phyloP scores from a whole-genome alignment of 2,329 filamentous ascomycete genomes.

The Didymella exigua region DNA sequence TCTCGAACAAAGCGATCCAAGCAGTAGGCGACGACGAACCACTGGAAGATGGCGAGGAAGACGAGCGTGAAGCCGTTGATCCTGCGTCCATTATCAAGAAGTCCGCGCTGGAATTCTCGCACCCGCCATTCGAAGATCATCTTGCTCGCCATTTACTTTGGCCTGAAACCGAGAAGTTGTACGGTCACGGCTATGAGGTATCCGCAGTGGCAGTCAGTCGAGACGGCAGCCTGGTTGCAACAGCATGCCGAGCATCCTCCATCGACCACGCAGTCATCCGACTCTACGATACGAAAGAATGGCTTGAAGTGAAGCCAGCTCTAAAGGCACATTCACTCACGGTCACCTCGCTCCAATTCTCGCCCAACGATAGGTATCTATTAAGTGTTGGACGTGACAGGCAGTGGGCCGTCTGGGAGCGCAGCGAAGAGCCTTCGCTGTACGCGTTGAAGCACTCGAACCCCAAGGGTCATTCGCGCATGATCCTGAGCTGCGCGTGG shows the following conservation, averaged over 20 bases:
- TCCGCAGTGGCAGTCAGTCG: constrained; percentile 81
- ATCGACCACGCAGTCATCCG: constrained; percentile 94
- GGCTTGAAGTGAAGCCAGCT: constrained; percentile 85
- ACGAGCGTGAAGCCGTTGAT: constrained; percentile 61
- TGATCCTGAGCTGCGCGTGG: constrained; percentile 92
- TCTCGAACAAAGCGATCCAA: constrained; percentile 89
- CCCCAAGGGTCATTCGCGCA: constrained; percentile 84
- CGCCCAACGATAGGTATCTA: constrained; percentile 71
- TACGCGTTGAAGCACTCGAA: constrained; percentile 70
- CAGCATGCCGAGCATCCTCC: constrained; percentile 90
- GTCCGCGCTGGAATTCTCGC: constrained; percentile 67
- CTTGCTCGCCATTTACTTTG: constrained; percentile 89
- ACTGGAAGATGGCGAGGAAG: constrained; percentile 50
- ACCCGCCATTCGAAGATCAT: constrained; percentile 87
- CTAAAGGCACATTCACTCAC: constrained; percentile 87
- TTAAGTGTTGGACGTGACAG: constrained; percentile 90
- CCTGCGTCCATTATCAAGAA: constrained; percentile 62
- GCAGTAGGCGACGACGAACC: constrained; percentile 52
- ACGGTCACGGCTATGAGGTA: constrained; percentile 97
- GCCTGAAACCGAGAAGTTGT: constrained; percentile 95
- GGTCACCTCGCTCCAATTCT: constrained; percentile 82
- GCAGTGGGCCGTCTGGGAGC: constrained; percentile 84
- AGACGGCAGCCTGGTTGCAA: constrained; percentile 78
- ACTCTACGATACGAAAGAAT: constrained; percentile 82
- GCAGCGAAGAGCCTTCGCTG: constrained; percentile 46